A percentile compares a stretch with the other conserved stretches of the same genome.
Conservation (phyloP, 78 protist species). For the Goniomonas avonlea region DNA sequence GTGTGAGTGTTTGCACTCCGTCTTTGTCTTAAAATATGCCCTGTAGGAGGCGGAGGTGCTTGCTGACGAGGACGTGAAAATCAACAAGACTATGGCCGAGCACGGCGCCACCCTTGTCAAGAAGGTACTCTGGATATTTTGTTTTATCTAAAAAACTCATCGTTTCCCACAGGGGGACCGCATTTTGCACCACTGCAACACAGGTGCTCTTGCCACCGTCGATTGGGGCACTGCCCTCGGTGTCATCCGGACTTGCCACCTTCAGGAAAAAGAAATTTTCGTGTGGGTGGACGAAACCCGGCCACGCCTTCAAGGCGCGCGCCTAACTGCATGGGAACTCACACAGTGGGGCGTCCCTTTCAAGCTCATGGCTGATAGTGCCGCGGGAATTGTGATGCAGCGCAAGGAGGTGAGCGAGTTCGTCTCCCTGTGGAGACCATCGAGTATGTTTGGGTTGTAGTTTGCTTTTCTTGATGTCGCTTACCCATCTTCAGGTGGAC, state of each 20-base stretch:
- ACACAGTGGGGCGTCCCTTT: not conserved
- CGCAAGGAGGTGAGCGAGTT: not conserved
- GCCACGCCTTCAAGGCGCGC: not conserved
- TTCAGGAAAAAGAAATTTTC: not conserved
- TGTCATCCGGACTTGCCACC: not conserved
- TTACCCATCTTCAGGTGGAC: not conserved
- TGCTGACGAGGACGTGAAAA: not conserved
- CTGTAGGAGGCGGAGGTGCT: not conserved
- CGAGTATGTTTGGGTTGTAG: not conserved
- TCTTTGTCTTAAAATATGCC: not conserved
- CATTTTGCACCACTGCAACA: not conserved
- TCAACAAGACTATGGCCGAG: not conserved
- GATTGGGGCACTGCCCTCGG: not conserved
- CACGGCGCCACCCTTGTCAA: too few species aligned
- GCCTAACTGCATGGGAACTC: not conserved
- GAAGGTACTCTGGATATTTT: too few species aligned
- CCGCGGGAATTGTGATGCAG: too few species aligned
- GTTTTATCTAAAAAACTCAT: too few species aligned
- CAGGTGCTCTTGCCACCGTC: not conserved
- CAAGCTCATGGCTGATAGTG: not conserved
- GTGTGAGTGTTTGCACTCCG: not conserved
- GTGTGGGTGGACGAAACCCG: not conserved
- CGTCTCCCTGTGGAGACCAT: not conserved
- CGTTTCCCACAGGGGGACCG: not conserved
- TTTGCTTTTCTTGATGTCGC: not conserved